phyloP scores from a whole-genome alignment of 768 basidiomycete genomes.

The Glaciozyma martinii region DNA sequence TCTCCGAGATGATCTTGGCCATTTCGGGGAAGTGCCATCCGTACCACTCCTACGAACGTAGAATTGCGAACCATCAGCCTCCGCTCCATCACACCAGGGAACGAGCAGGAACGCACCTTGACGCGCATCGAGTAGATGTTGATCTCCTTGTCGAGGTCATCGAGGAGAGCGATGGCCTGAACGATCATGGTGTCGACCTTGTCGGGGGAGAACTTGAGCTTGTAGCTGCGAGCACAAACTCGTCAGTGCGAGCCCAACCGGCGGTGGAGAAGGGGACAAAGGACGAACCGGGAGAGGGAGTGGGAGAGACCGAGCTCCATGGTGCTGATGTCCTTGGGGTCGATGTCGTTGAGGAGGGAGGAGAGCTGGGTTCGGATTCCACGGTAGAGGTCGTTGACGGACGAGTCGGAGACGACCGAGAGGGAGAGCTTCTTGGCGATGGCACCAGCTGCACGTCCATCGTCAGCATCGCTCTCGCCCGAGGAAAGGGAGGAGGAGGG shows the following conservation, averaged over 20 bases:
- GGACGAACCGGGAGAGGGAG: constrained; percentile 77
- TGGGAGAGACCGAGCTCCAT: constrained; percentile 98
- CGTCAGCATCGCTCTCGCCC: neutral
- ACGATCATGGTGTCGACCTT: constrained; percentile 99
- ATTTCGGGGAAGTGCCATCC: constrained; percentile 99
- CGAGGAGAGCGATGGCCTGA: constrained; percentile 93
- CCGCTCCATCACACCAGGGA: constrained; percentile 5
- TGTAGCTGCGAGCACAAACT: constrained; percentile 60
- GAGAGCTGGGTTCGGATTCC: constrained; percentile 87
- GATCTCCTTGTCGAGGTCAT: constrained; percentile 98
- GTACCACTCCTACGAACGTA: constrained; percentile 89
- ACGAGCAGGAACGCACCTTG: constrained; percentile 54
- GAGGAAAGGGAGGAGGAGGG: neutral
- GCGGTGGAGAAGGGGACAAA: constrained; percentile 36
- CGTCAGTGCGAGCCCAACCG: neutral
- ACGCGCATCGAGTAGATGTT: constrained; percentile 99
- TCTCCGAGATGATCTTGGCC: constrained; percentile 96
- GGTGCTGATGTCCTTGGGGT: constrained; percentile 61
- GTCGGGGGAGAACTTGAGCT: constrained; percentile 98
- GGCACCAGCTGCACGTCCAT: constrained; percentile 36
- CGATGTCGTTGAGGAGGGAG: constrained; percentile 75
- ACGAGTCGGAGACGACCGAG: constrained; percentile 59
- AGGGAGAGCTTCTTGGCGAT: constrained; percentile 92
- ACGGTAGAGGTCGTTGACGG: constrained; percentile 75
- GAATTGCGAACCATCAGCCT: neutral